Evolutionary conservation across 106 monocot species (phyloP), one percentile per base, ranked within the genome.

Genomic region (Ottelia alismoides): DNA sequence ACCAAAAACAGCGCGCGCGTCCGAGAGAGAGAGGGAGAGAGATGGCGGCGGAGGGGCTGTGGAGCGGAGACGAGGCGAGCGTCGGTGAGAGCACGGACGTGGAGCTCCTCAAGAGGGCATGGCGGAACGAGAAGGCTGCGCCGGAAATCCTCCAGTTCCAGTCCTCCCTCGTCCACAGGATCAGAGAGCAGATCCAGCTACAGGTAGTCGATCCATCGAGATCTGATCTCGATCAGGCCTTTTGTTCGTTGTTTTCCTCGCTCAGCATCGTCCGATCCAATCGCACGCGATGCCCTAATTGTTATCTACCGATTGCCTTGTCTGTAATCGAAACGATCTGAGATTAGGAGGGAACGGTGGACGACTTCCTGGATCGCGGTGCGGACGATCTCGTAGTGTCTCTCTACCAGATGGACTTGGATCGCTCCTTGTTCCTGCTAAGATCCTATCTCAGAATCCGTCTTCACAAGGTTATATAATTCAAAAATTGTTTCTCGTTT

Each of bases 381-480:
- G 65, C 71, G 5, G 81, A 96, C 52, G 94, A 88, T 56, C 78
- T 88, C 20, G 64, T 82, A 27, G 81, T 88, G 4, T 85, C 88
- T 47, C 74, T 96, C 29, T 84, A 88, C 55, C 94, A 85, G 58
- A 96, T 96, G 94, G 88, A 96, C 47, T 49, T 88, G 27, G 88
- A 96, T 50, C 75, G 88, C 11, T 66, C 78, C 1, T 78, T 78
- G 44, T 96, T 78, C 58, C 84, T 88, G 27, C 51, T 96, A 31
- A 84, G 88, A 67, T 88, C 94, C 12, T 96, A 94, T 63, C 94
- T 96, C 47, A 70, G 94, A 21, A 62, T 88, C 49, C 88, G 94
- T 20, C 62, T 96, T 18, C 78, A 76, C 20, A 94, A 94, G 88
- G 88, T 94, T 22, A 48, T 27, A 27, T 6, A 7, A 6, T 43